Evolutionary conservation across 2,329 filamentous ascomycete genomes (phyloP).

Genomic region (Pseudogymnoascus sp.): DNA sequence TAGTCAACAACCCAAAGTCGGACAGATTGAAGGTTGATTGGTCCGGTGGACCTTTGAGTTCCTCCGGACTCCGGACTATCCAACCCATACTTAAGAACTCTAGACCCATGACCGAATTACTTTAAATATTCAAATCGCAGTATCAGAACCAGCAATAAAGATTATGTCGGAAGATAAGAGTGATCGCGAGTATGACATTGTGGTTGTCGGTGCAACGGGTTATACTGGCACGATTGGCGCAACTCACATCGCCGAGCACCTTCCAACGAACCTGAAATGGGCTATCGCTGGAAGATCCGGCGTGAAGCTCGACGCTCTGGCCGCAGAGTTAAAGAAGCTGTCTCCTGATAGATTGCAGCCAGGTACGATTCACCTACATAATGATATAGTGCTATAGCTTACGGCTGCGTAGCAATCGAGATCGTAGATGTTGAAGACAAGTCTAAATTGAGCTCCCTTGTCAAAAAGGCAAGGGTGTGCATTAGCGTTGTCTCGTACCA

Average conservation of each 20-base stretch:
- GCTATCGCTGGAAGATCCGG: constrained; percentile 75
- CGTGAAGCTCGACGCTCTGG: constrained; percentile 63
- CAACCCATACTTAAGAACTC: not conserved
- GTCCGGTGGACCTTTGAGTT: not conserved
- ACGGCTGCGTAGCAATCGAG: constrained; percentile 40
- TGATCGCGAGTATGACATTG: constrained; percentile 49
- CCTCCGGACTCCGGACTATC: not conserved
- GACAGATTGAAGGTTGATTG: not conserved
- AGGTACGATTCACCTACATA: constrained; percentile 39
- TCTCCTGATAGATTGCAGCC: constrained; percentile 66
- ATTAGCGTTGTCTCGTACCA: constrained; percentile 31
- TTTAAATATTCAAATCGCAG: not conserved
- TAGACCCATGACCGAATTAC: not conserved
- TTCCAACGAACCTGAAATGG: constrained; percentile 78
- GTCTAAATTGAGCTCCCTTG: constrained; percentile 41
- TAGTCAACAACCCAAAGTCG: not conserved
- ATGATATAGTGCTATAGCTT: not conserved
- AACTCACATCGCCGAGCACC: constrained; percentile 63
- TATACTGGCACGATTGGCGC: constrained; percentile 76
- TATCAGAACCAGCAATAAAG: not conserved
- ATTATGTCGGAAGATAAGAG: not conserved
- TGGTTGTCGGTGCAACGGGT: constrained; percentile 64
- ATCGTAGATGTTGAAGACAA: constrained; percentile 39
- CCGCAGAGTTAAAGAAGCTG: constrained; percentile 56
- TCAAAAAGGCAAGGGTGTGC: constrained; percentile 49